These are phyloP conservation scores for Phyllosticta citrichinensis DNA, from an alignment of 2,329 filamentous ascomycete genomes.

Conservation along the genomic window DNA sequence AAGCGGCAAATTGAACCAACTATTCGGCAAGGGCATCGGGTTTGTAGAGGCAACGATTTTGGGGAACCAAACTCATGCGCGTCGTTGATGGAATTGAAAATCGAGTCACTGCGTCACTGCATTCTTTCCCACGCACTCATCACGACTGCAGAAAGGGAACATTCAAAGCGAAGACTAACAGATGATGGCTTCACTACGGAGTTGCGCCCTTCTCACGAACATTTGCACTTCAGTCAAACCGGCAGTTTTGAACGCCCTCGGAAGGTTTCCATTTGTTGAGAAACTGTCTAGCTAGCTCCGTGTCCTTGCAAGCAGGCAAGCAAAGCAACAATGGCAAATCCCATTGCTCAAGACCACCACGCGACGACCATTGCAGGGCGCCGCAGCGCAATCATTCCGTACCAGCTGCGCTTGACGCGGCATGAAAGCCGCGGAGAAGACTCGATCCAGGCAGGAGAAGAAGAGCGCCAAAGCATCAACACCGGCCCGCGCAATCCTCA, in stretches of 20 bases:
- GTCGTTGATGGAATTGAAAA: too few species aligned
- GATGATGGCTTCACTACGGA: too few species aligned
- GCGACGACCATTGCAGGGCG: neutral
- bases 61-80: too few species aligned
- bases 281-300: neutral
- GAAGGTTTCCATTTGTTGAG: neutral
- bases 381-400: neutral
- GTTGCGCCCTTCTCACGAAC: too few species aligned
- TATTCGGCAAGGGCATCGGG: too few species aligned
- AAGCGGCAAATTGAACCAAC: too few species aligned
- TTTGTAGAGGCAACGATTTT: too few species aligned
- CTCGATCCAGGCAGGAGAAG: neutral
- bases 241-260: neutral
- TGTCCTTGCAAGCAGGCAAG: neutral
- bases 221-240: neutral
- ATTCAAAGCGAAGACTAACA: too few species aligned
- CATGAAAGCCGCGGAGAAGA: neutral
- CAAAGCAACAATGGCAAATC: neutral
- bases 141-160: too few species aligned
- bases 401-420: neutral
- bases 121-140: too few species aligned
- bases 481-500: neutral
- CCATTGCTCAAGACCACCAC: neutral
- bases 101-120: too few species aligned
- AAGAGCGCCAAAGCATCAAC: neutral